These are phyloP conservation scores for Saccharomycopsis hybrid DNA, from an alignment of 1,139 yeast genomes.

Conservation along the genomic window DNA sequence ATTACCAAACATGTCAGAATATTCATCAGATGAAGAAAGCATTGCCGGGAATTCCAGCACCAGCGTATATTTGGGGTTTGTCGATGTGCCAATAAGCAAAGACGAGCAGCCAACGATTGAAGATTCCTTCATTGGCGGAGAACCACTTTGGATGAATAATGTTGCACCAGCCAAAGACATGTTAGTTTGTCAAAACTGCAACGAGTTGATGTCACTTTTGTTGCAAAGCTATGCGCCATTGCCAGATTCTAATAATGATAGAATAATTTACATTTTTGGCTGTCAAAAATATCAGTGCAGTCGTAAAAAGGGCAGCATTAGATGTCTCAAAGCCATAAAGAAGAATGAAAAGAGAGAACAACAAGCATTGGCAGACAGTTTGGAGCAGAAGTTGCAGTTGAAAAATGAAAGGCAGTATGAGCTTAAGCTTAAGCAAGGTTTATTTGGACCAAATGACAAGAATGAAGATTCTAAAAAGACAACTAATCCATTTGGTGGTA, in stretches of 20 bases:
- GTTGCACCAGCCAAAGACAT: constrained; percentile 30
- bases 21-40: constrained; percentile 12
- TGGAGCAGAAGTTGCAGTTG: constrained; percentile 38
- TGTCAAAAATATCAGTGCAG: constrained; percentile 63
- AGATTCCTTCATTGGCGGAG: constrained; percentile 78
- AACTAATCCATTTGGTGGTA: constrained; percentile 12
- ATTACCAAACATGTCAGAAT: constrained; percentile 7
- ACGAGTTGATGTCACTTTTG: constrained; percentile 53
- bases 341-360: constrained; percentile 8
- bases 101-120: constrained; percentile 50
- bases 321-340: constrained; percentile 65
- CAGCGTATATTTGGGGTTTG: constrained; percentile 50
- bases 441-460: constrained; percentile 3
- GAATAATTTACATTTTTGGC: constrained; percentile 73
- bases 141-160: constrained; percentile 39
- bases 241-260: constrained; percentile 65
- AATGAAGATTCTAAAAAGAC: not conserved
- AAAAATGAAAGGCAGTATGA: constrained; percentile 7
- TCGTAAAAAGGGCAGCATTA: constrained; percentile 59
- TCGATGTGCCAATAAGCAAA: constrained; percentile 45
- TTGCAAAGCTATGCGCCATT: constrained; percentile 78
- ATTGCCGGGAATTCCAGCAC: constrained; percentile 21
- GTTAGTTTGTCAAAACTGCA: constrained; percentile 61
- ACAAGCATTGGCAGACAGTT: constrained; percentile 30
- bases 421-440: constrained; percentile 6